Percentiles rank a stretch among this genome's conserved stretches.
Conservation (phyloP, 2,329 filamentous ascomycete species). For the Trichoderma breve region DNA sequence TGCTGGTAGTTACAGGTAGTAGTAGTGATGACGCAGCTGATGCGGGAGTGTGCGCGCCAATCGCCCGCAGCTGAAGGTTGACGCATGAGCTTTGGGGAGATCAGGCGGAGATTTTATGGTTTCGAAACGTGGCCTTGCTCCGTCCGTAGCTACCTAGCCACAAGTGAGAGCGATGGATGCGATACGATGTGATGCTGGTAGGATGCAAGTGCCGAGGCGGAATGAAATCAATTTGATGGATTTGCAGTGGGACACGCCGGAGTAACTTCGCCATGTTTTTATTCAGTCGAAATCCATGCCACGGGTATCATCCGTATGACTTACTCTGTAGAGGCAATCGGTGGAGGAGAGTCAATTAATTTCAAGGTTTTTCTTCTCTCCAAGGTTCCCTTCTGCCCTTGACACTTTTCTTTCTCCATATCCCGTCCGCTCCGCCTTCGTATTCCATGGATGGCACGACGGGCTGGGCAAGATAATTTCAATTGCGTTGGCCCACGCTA, state of each 20-base stretch:
- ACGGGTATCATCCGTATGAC: background rate
- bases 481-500: background rate
- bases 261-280: background rate
- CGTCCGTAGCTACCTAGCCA: background rate
- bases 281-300: too few relatives aligned
- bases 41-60: background rate
- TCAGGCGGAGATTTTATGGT: background rate
- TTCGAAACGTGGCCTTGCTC: background rate
- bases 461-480: background rate
- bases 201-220: background rate
- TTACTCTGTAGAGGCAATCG: background rate
- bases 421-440: background rate
- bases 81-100: background rate
- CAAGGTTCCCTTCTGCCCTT: background rate
- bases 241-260: background rate
- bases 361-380: background rate
- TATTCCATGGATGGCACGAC: background rate
- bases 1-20: background rate
- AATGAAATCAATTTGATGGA: too few relatives aligned
- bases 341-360: too few relatives aligned
- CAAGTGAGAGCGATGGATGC: background rate
- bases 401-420: background rate
- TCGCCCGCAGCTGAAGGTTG: background rate
- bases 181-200: background rate
- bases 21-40: slow-evolving; percentile 7